phyloP scores from a whole-genome alignment of 2,329 filamentous ascomycete species.

The Basipetospora chlamydospora region DNA sequence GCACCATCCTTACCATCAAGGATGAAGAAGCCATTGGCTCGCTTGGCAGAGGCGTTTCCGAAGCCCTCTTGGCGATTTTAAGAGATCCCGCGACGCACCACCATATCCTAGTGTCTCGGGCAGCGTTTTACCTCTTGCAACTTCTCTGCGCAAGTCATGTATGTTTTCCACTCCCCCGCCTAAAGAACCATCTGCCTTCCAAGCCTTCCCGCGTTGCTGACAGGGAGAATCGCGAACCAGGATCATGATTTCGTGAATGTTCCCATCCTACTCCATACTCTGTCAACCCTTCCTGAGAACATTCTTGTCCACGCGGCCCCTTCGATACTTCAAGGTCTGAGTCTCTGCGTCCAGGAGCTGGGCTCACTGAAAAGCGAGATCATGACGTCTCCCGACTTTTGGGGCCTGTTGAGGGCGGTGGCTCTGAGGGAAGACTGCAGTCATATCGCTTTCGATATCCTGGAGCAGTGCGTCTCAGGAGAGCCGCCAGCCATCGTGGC shows the following conservation, averaged over 20 bases:
- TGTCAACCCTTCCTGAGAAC: conserved; percentile 74
- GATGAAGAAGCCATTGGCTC: conserved; percentile 57
- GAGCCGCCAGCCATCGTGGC: conserved; percentile 74
- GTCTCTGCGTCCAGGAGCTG: conserved; percentile 63
- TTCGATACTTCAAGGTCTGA: conserved; percentile 64
- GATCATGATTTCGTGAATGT: conserved; percentile 84
- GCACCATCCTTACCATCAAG: conserved; percentile 65
- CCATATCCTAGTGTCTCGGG: conserved; percentile 67
- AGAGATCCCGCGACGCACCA: conserved; percentile 69
- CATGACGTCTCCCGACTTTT: conserved; percentile 93
- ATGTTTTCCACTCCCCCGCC: conserved; percentile 21
- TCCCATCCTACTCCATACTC: conserved; percentile 79
- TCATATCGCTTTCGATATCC: conserved; percentile 69
- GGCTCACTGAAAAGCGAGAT: conserved; percentile 76
- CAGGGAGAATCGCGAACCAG: too few species aligned
- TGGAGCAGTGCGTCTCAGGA: conserved; percentile 61
- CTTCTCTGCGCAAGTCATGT: conserved; percentile 76
- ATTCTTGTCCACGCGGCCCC: conserved; percentile 61
- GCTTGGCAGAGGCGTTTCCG: conserved; percentile 67
- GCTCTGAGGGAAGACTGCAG: conserved; percentile 56
- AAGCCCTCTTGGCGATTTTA: conserved; percentile 66
- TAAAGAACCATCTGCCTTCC: too few species aligned
- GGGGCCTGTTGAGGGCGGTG: conserved; percentile 72
- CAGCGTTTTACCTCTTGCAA: conserved; percentile 73
- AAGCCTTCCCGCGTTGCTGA: too few species aligned